These are phyloP conservation scores for Emmonsiellopsis sp. DNA, from an alignment of 2,329 filamentous ascomycete species.

Conservation along the genomic window DNA sequence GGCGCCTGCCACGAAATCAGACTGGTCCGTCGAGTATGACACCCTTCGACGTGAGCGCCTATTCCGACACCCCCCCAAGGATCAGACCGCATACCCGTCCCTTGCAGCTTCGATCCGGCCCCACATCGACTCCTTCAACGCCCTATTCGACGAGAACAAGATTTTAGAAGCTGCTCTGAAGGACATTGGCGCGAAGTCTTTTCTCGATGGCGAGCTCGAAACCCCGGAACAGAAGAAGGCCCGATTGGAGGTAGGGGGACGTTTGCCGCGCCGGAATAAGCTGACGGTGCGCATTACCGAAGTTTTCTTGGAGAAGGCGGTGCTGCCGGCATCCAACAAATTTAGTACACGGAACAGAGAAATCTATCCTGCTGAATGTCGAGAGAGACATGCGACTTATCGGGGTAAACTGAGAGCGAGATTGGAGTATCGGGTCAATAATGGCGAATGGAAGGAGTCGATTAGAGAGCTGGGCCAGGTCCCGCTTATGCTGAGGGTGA, in stretches of 20 bases:
- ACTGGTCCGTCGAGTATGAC: conserved; percentile 80
- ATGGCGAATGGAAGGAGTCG: conserved; percentile 73
- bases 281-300: conserved; percentile 71
- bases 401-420: conserved; percentile 74
- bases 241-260: conserved; percentile 44
- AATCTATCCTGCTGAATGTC: conserved; percentile 83
- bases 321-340: conserved; percentile 74
- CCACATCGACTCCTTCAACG: conserved; percentile 94
- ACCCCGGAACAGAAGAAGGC: conserved; percentile 27
- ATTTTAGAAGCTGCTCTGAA: conserved; percentile 64
- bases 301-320: conserved; percentile 71
- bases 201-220: conserved; percentile 64
- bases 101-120: conserved; percentile 79
- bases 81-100: conserved; percentile 78
- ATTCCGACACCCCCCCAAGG: conserved; percentile 78
- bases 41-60: conserved; percentile 78
- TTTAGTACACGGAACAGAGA: conserved; percentile 68
- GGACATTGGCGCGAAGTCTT: conserved; percentile 85
- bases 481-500: conserved; percentile 85
- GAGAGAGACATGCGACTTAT: conserved; percentile 88
- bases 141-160: conserved; percentile 66
- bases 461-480: conserved; percentile 78
- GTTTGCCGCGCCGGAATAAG: conserved; percentile 53
- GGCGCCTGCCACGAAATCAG: conserved; percentile 51
- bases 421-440: conserved; percentile 78